These are phyloP conservation scores for Leptoxyphium fumago DNA, from an alignment of 2,329 filamentous ascomycete genomes.

Conservation along the genomic window DNA sequence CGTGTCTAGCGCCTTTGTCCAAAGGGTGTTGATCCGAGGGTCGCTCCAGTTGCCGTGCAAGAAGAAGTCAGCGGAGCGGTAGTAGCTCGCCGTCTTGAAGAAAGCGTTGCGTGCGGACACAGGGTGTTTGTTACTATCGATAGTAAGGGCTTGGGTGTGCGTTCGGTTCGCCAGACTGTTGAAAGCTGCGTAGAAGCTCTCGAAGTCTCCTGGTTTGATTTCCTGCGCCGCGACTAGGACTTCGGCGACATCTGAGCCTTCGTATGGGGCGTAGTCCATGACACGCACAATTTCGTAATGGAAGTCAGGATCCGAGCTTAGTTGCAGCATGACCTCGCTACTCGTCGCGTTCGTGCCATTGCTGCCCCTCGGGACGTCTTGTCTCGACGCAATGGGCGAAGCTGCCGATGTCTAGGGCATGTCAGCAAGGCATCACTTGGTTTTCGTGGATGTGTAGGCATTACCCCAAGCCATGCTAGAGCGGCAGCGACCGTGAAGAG, in stretches of 20 bases:
- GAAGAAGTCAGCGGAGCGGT: slow-evolving; percentile 28
- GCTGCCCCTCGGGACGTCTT: too few species aligned
- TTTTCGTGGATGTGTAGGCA: too few species aligned
- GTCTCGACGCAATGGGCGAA: too few species aligned
- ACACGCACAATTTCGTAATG: slow-evolving; percentile 5
- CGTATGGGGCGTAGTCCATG: slow-evolving; percentile 2
- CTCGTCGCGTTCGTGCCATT: too few species aligned
- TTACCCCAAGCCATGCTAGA: too few species aligned
- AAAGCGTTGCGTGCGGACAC: slow-evolving; percentile 2
- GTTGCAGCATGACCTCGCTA: slow-evolving; percentile 3
- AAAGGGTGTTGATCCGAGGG: slow-evolving; percentile 25
- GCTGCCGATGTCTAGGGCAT: too few species aligned
- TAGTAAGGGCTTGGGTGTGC: neutral
- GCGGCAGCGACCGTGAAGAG: too few species aligned
- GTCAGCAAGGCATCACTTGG: too few species aligned
- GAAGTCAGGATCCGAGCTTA: slow-evolving; percentile 4
- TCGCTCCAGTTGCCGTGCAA: slow-evolving; percentile 28
- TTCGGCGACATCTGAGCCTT: slow-evolving; percentile 20
- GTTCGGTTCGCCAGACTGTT: slow-evolving; percentile 3
- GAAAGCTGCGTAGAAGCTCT: slow-evolving; percentile 2
- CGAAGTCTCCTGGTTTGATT: slow-evolving; percentile 10
- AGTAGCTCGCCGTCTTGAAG: slow-evolving; percentile 30
- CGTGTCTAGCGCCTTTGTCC: slow-evolving; percentile 21
- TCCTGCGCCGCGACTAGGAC: slow-evolving; percentile 18
- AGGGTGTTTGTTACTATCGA: neutral